phyloP scores from a whole-genome alignment of 2,329 filamentous ascomycete genomes.

The Cercospora sp. region DNA sequence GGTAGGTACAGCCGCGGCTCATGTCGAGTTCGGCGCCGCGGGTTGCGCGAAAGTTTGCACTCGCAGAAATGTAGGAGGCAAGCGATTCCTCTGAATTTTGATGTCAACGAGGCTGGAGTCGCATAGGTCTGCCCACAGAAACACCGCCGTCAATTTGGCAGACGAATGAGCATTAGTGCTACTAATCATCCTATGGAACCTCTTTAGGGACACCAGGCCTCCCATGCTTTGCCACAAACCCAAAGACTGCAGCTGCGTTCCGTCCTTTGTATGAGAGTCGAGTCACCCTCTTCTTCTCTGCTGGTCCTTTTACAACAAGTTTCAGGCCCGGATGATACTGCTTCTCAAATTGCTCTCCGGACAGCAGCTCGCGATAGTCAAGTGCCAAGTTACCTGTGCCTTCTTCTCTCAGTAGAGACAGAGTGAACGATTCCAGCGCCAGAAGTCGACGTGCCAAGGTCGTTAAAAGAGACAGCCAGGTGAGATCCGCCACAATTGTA shows the following conservation, averaged over 20 bases:
- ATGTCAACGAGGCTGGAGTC: too few species aligned
- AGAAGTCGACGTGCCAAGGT: not conserved
- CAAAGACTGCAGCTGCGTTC: not conserved
- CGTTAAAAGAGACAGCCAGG: not conserved
- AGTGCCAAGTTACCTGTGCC: not conserved
- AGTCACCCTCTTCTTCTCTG: not conserved
- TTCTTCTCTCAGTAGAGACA: not conserved
- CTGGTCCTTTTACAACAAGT: not conserved
- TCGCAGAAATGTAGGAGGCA: too few species aligned
- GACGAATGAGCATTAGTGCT: not conserved
- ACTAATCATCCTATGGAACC: not conserved
- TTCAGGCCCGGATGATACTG: not conserved
- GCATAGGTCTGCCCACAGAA: too few species aligned
- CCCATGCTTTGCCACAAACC: conserved; percentile 1
- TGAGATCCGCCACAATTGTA: not conserved
- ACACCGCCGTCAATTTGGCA: not conserved
- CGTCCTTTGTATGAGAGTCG: not conserved
- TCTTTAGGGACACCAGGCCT: not conserved
- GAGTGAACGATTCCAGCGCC: not conserved
- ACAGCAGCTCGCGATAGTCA: not conserved
- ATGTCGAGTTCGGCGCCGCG: too few species aligned
- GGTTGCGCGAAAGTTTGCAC: too few species aligned
- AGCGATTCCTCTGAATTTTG: too few species aligned
- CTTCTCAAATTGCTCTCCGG: not conserved
- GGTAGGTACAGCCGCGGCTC: too few species aligned